Conservation (phyloP, 2,329 filamentous ascomycete species). For the Exophiala viscosa region DNA sequence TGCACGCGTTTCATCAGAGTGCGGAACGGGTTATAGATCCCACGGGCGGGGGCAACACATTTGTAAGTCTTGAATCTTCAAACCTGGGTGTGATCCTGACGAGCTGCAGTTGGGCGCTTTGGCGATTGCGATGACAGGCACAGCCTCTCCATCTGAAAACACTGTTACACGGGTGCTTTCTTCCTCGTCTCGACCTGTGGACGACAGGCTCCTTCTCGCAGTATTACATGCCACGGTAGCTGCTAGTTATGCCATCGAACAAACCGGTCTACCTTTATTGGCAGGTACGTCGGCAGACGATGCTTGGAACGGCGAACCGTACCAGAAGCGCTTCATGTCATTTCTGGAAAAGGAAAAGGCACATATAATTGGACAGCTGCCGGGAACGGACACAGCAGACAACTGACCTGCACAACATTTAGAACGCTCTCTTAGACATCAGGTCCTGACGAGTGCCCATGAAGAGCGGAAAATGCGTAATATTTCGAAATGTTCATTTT, state of each 20-base stretch:
- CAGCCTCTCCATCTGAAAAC: slow-evolving; percentile 22
- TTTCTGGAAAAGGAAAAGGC: slow-evolving; percentile 22
- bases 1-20: slow-evolving; percentile 68
- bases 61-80: slow-evolving; percentile 48
- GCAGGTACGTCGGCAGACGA: slow-evolving; percentile 30
- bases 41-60: slow-evolving; percentile 90
- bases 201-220: slow-evolving; percentile 59
- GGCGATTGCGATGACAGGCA: slow-evolving; percentile 50
- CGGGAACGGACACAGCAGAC: not conserved
- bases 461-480: no score
- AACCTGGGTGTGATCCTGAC: slow-evolving; percentile 52
- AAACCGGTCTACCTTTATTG: slow-evolving; percentile 71
- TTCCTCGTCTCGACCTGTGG: not conserved
- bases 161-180: slow-evolving; percentile 26
- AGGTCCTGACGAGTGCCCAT: no score
- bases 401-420: not conserved
- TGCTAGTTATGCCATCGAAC: slow-evolving; percentile 91
- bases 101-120: slow-evolving; percentile 45
- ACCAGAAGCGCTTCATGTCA: slow-evolving; percentile 16
- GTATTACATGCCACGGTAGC: slow-evolving; percentile 75
- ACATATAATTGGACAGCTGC: slow-evolving; percentile 6
- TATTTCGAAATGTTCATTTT: no score
- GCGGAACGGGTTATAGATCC: slow-evolving; percentile 69
- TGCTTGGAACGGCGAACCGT: slow-evolving; percentile 41
- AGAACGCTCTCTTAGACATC: no score